Base-by-base conservation (phyloP, 2,329 filamentous ascomycete species). In the Colletotrichum sp. region DNA sequence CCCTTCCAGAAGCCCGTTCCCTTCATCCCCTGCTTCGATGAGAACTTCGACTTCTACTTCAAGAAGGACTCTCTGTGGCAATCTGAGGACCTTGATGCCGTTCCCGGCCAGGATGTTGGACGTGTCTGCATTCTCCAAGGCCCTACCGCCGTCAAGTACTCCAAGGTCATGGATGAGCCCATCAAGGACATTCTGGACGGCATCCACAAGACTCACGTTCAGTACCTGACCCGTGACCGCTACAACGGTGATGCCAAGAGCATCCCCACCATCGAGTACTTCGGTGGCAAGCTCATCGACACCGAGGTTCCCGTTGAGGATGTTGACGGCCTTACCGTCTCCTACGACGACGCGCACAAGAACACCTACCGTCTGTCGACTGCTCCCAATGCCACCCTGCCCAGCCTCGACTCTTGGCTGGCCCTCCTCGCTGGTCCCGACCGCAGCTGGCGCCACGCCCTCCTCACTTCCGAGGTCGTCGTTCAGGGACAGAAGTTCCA, bases 31-130 rank as follows among this genome's bases (percentile, higher is more conserved):
- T 90, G 94, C n/a, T 90, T 99, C 26, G 97, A 99, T 81, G 96
- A 98, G 78, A 98, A 96, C 83, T 99, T 99, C 79, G 97, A 99
- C 84, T 98, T 98, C 87, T 99, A 95, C 89, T 99, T 99, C 93
- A 99, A 99, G 93, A 99, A 99, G 89, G 97, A 99, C 85, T 99
- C 97, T 2, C 91, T 99, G 9, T 99, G 97, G 97, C 97, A 99
- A 87, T 99, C 97, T 1, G 97, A 99, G 86, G 97, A 99, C 82
- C 90, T 99, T 13, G 96, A 98, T 82, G 97, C 97, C 70, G 96
- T 99, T 74, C 96, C 98, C 77, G 96, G 91, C 80, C 97, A 99
- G 86, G 98, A 99, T 83, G 97, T 99, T 75, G 96, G 95, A 78
- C 93, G 98, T 83, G 98, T 96, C 60, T 98, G 96, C 88, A 98